These are phyloP conservation scores for Aspergillus indologenus DNA, from an alignment of 495 filamentous ascomycete species.

Conservation along the genomic window DNA sequence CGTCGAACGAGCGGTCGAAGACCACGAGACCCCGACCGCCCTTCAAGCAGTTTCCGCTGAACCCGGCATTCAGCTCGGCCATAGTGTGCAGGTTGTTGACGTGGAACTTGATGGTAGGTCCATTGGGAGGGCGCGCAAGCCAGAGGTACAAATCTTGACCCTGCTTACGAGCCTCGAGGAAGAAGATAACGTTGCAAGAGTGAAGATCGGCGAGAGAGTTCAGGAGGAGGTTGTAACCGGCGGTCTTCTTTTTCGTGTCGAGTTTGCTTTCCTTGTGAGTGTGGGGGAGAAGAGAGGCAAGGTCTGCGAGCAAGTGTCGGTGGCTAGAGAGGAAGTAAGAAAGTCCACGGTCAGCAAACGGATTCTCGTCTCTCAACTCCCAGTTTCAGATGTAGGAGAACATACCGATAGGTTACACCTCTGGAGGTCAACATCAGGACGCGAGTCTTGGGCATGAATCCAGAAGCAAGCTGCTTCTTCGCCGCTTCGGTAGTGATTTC, in stretches of 20 bases:
- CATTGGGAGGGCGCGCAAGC: constrained; percentile 92
- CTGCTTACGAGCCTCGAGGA: constrained; percentile 89
- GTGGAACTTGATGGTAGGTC: constrained; percentile 79
- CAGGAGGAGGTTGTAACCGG: constrained; percentile 71
- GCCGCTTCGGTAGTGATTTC: constrained; percentile 30
- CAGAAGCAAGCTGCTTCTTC: constrained; percentile 42
- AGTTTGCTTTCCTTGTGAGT: constrained; percentile 92
- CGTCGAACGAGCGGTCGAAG: constrained; percentile 84
- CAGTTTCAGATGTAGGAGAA: background rate
- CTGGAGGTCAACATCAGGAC: constrained; percentile 86
- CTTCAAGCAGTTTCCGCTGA: constrained; percentile 94
- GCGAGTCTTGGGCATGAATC: constrained; percentile 56
- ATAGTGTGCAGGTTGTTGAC: constrained; percentile 77
- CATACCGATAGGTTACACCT: constrained; percentile 83
- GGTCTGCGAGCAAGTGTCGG: constrained; percentile 87
- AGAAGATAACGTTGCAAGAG: constrained; percentile 97
- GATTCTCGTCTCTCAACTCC: background rate
- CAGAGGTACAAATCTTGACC: constrained; percentile 92
- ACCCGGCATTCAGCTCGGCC: constrained; percentile 80
- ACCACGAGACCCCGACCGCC: constrained; percentile 92
- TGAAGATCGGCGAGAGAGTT: constrained; percentile 97
- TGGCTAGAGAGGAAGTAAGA: constrained; percentile 53
- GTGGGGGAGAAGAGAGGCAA: constrained; percentile 86
- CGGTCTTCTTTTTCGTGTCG: constrained; percentile 83
- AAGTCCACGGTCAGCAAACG: constrained; percentile 5